A percentile compares a stretch with the other conserved stretches of the same genome.
These are phyloP conservation scores for Hericium coralloides DNA, from an alignment of 768 basidiomycete genomes.

Conservation along the genomic window DNA sequence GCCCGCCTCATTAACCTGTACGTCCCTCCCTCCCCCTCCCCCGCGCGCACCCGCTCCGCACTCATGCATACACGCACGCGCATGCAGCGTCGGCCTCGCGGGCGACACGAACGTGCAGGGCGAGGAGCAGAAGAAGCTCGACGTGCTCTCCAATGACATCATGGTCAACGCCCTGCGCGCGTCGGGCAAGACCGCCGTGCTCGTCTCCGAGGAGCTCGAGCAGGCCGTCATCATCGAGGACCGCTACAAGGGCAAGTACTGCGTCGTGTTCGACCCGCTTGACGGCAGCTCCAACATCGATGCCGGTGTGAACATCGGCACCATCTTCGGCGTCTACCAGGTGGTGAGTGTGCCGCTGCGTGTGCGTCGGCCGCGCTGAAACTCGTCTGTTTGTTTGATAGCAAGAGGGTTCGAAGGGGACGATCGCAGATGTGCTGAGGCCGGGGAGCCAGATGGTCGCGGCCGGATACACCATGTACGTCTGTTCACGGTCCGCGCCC, in stretches of 20 bases:
- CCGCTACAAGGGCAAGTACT: slow-evolving; percentile 77
- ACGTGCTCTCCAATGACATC: slow-evolving; percentile 97
- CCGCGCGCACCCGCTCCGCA: slow-evolving; percentile 1
- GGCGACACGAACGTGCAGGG: slow-evolving; percentile 97
- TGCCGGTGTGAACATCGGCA: slow-evolving; percentile 96
- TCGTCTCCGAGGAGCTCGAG: slow-evolving; percentile 94
- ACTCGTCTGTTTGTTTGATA: slow-evolving; percentile 3
- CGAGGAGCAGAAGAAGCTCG: slow-evolving; percentile 99
- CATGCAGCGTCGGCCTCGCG: slow-evolving; percentile 84
- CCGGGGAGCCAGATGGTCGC: slow-evolving; percentile 97
- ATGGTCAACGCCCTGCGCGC: slow-evolving; percentile 97
- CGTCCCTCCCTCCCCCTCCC: slow-evolving; percentile 22
- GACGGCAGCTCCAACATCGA: slow-evolving; percentile 97
- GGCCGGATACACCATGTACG: slow-evolving; percentile 91
- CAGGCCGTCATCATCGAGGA: slow-evolving; percentile 88
- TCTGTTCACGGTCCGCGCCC: background rate
- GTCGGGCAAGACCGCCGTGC: slow-evolving; percentile 93
- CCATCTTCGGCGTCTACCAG: slow-evolving; percentile 95
- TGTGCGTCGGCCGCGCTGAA: background rate
- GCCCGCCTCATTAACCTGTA: slow-evolving; percentile 96
- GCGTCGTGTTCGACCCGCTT: slow-evolving; percentile 96
- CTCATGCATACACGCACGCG: background rate
- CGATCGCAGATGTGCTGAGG: slow-evolving; percentile 79
- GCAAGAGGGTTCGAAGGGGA: slow-evolving; percentile 75
- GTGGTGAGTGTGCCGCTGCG: slow-evolving; percentile 48